phyloP scores from a whole-genome alignment of 768 basidiomycete species.

The Auricularia auricula-judae region DNA sequence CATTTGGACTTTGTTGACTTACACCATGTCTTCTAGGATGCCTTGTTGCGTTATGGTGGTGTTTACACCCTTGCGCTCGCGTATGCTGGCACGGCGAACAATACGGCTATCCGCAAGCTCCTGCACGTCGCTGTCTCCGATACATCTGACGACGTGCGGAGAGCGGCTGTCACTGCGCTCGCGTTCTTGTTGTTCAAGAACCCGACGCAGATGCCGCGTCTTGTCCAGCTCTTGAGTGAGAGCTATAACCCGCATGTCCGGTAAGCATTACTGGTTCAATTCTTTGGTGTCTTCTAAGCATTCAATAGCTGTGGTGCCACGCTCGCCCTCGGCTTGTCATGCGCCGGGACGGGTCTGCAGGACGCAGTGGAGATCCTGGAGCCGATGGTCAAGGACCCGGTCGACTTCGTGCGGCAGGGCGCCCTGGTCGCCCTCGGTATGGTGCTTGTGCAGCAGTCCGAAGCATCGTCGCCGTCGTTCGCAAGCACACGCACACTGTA shows the following conservation, averaged over 20 bases:
- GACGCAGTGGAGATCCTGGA: constrained; percentile 95
- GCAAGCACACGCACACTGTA: constrained; percentile 76
- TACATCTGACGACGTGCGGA: constrained; percentile 92
- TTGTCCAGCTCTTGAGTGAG: constrained; percentile 93
- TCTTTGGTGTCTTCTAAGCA: not conserved
- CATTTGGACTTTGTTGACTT: constrained; percentile 7
- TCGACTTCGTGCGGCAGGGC: constrained; percentile 97
- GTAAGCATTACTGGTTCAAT: not conserved
- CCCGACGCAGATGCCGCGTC: constrained; percentile 88
- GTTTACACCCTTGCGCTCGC: constrained; percentile 95
- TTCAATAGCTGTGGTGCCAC: constrained; percentile 67
- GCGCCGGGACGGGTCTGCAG: constrained; percentile 92
- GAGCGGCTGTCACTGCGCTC: constrained; percentile 91
- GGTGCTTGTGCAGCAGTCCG: constrained; percentile 94
- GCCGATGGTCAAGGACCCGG: constrained; percentile 95
- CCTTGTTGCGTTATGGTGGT: constrained; percentile 93
- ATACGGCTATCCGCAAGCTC: constrained; percentile 81
- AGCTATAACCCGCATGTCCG: constrained; percentile 98
- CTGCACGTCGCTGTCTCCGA: constrained; percentile 97
- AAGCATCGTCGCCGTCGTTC: constrained; percentile 75
- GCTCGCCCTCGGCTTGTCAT: constrained; percentile 91
- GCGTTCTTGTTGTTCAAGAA: constrained; percentile 97
- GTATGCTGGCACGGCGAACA: constrained; percentile 93
- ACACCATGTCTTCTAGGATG: constrained; percentile 47
- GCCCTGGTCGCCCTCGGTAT: constrained; percentile 93